phyloP scores from a whole-genome alignment of 805 yeast species.

The Starmerella kuoi region DNA sequence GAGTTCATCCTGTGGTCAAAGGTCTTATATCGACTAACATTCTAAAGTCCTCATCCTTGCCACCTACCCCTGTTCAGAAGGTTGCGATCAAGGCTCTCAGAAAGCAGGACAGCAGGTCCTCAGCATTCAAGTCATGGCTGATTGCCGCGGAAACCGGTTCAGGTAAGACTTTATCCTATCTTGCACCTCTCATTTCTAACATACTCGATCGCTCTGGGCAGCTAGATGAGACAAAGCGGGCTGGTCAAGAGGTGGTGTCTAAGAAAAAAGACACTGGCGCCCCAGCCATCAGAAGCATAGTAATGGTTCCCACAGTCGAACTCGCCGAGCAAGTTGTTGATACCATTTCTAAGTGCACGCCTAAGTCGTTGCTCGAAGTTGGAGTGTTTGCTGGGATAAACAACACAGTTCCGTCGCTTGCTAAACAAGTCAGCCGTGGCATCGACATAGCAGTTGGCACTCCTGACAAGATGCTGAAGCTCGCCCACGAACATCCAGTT shows the following conservation, averaged over 20 bases:
- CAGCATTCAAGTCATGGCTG: slow-evolving; percentile 43
- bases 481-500: slow-evolving; percentile 28
- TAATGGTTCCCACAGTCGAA: slow-evolving; percentile 85
- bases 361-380: slow-evolving; percentile 9
- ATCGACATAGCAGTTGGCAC: slow-evolving; percentile 77
- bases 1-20: slow-evolving; percentile 56
- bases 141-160: slow-evolving; percentile 96
- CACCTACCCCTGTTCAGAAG: slow-evolving; percentile 72
- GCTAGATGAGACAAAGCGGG: not conserved
- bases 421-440: slow-evolving; percentile 29
- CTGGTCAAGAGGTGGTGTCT: not conserved
- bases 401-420: slow-evolving; percentile 16
- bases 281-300: slow-evolving; percentile 47
- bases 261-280: not conserved
- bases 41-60: slow-evolving; percentile 14
- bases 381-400: slow-evolving; percentile 10
- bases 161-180: slow-evolving; percentile 88
- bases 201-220: slow-evolving; percentile 37
- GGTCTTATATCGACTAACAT: slow-evolving; percentile 46
- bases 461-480: slow-evolving; percentile 52
- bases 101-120: slow-evolving; percentile 25
- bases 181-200: slow-evolving; percentile 61
- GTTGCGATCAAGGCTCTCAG: slow-evolving; percentile 54
- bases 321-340: slow-evolving; percentile 65
- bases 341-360: slow-evolving; percentile 26